A percentile compares a stretch with the other conserved stretches of the same genome.
Evolutionary conservation across 2,329 filamentous ascomycete genomes (phyloP).

Genomic region (Zasmidium angulare): DNA sequence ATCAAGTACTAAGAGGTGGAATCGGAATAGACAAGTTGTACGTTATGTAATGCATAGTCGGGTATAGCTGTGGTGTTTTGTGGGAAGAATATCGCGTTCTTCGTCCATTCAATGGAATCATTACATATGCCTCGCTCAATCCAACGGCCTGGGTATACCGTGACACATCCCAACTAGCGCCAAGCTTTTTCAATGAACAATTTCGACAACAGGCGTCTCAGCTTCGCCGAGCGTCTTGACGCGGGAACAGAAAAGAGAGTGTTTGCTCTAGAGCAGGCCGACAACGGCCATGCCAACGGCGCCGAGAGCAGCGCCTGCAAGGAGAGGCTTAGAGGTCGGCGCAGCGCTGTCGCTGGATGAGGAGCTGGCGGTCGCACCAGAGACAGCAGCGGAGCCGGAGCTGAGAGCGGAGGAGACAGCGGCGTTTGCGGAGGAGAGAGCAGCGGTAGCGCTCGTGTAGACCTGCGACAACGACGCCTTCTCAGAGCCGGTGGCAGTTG

Average conservation of each 20-base stretch:
- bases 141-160: not conserved
- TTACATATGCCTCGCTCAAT: not conserved
- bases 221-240: not conserved
- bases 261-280: constrained; percentile 14
- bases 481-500: constrained; percentile 15
- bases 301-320: constrained; percentile 22
- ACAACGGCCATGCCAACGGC: constrained; percentile 17
- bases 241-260: not conserved
- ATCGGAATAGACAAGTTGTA: not conserved
- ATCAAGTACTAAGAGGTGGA: not conserved
- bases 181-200: not conserved
- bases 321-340: constrained; percentile 17
- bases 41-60: not conserved
- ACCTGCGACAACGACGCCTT: constrained; percentile 4
- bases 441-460: constrained; percentile 9
- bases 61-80: not conserved
- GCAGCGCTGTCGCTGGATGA: constrained; percentile 11
- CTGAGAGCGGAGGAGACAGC: not conserved
- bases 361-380: constrained; percentile 5
- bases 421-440: constrained; percentile 8
- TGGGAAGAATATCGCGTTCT: not conserved
- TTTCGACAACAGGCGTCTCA: not conserved
- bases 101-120: constrained; percentile 8
- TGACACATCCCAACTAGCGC: not conserved
- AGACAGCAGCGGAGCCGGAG: not conserved